These are phyloP conservation scores for Isabelozyma rhagii DNA, from an alignment of 805 yeast genomes.

Conservation along the genomic window DNA sequence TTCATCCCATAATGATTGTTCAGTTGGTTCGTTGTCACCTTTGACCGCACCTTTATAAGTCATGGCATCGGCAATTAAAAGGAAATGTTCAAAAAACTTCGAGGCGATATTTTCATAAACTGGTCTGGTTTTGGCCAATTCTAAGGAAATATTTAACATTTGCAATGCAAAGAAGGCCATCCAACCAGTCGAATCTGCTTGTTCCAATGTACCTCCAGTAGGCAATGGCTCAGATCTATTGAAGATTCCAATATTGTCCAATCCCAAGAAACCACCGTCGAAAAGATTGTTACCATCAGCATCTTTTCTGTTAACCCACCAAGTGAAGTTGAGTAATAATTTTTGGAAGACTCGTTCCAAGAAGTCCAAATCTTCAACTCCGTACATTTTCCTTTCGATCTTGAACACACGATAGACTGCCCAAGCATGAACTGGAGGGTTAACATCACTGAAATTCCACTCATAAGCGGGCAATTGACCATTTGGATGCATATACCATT, in stretches of 20 bases:
- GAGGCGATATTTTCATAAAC: constrained; percentile 93
- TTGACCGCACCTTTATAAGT: constrained; percentile 51
- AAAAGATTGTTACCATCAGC: constrained; percentile 82
- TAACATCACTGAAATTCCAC: constrained; percentile 95
- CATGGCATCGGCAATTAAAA: constrained; percentile 92
- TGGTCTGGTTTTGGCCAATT: constrained; percentile 77
- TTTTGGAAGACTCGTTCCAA: constrained; percentile 92
- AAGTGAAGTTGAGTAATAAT: constrained; percentile 81
- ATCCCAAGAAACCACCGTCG: constrained; percentile 91
- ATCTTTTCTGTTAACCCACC: constrained; percentile 97
- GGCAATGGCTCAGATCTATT: constrained; percentile 92
- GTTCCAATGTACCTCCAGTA: constrained; percentile 85
- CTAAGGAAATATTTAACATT: constrained; percentile 90
- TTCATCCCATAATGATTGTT: constrained; percentile 83
- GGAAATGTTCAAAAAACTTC: constrained; percentile 89
- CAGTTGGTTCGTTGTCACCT: constrained; percentile 40
- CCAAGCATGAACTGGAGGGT: constrained; percentile 98
- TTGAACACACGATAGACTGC: constrained; percentile 84
- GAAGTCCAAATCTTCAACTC: constrained; percentile 75
- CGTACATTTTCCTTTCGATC: constrained; percentile 80
- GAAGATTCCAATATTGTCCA: constrained; percentile 90
- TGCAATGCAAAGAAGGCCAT: constrained; percentile 90
- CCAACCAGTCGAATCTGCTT: constrained; percentile 97
- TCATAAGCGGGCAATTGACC: constrained; percentile 98
- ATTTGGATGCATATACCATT: constrained; percentile 97